Base-by-base conservation (phyloP, 805 yeast genomes). In the Maudiozyma serrabonitensis region DNA sequence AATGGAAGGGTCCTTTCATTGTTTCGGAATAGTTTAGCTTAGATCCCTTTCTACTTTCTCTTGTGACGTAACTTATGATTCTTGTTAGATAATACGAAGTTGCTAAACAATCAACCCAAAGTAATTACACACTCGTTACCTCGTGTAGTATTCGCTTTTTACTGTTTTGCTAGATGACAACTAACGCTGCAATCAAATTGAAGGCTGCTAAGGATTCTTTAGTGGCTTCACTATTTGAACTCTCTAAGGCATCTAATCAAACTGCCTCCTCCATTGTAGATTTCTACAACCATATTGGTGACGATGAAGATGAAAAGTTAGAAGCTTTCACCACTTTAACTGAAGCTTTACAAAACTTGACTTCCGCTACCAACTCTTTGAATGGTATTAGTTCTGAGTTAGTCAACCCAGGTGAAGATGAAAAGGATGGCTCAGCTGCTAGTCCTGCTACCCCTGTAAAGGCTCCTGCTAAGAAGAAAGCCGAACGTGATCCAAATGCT, bases 401-500 rank as follows among this genome's bases (percentile, higher is more conserved):
- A 50, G 56, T 61, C 16, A 63, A 62, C 48, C 70, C 71, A n/a
- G 46, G 57, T 54, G 69, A 63, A 21, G 66, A 62, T 47, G 67
- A 63, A 13, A 66, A 65, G 50, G 32, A 23, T 13, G 32, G 11
- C 32, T 15, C 43, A 19, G 39, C 38, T 16, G 32, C 35, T 11
- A 45, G 48, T 16, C 42, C 52, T 13, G 48, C 58, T 21, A 46
- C 57, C n/a, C 54, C 62, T 12, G 56, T 49, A 11, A 59, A 59
- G 47, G 32, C 32, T 28, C 55, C 59, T n/a, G 55, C 61, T 5
- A 73, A 70, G 69, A 74, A 73, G 65, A 73, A 71, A 56, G 68
- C 66, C 50, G 82, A 79, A 69, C 79, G 77, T 58, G 98, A 91
- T 68, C 97, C 97, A 47, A 83, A 86, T 61, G 96, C 96, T 43